Percentiles rank a stretch among this genome's conserved stretches.
Evolutionary conservation across 2,329 filamentous ascomycete species (phyloP).

Genomic region (Colletotrichum sojae): DNA sequence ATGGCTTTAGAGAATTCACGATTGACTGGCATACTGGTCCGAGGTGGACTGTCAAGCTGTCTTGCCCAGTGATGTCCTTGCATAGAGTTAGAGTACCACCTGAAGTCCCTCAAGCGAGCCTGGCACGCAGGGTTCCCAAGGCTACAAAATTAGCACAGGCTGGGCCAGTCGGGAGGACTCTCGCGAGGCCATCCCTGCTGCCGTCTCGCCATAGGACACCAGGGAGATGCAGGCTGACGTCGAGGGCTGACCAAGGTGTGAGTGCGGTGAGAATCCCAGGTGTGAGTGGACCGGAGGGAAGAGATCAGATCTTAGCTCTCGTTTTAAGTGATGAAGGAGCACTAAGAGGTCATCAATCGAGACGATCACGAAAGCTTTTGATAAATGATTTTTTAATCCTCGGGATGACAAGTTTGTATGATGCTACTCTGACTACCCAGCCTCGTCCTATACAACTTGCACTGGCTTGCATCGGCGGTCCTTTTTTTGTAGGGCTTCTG

Average conservation of each 20-base stretch:
- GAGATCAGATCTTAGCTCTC: constrained; percentile 31
- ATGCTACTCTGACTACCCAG: background rate
- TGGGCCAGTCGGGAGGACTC: background rate
- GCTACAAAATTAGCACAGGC: background rate
- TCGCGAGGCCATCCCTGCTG: constrained; percentile 26
- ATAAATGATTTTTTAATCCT: no score
- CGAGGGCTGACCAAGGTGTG: constrained; percentile 35
- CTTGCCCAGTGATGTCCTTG: no score
- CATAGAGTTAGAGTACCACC: no score
- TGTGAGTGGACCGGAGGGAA: constrained; percentile 27
- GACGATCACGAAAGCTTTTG: constrained; percentile 1
- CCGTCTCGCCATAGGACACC: background rate
- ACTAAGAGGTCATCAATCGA: constrained; percentile 8
- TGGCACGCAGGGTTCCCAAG: background rate
- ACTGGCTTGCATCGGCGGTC: no score
- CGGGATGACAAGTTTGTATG: no score
- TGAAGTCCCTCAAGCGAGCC: background rate
- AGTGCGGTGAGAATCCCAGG: constrained; percentile 15
- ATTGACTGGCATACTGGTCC: constrained; percentile 30
- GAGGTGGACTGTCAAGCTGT: background rate
- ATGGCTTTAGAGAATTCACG: constrained; percentile 41
- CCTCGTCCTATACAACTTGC: background rate
- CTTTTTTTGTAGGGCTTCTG: background rate
- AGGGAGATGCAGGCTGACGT: constrained; percentile 38
- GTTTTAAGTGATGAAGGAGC: constrained; percentile 10